Evolutionary conservation across 345 rosid genomes (phyloP).

Genomic region (Xanthoceras sorbifolium): DNA sequence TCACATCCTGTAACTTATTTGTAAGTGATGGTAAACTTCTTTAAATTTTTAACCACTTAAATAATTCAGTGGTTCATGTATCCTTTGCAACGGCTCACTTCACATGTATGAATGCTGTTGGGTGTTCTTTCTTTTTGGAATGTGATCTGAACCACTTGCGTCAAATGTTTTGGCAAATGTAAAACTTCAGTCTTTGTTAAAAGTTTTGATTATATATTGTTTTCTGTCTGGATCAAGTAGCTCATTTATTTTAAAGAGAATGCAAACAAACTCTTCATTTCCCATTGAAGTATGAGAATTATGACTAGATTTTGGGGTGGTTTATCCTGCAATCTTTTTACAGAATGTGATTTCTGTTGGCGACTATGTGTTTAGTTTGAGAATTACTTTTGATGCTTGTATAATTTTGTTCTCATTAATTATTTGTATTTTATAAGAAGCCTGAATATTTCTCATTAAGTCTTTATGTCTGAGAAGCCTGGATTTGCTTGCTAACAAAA

Average conservation of each 20-base stretch:
- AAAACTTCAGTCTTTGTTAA: neutral
- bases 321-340: neutral
- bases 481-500: neutral
- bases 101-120: neutral
- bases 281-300: neutral
- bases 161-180: neutral
- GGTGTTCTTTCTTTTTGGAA: neutral
- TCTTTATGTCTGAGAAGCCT: neutral
- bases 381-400: neutral
- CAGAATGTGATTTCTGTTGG: neutral
- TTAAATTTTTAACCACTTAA: neutral
- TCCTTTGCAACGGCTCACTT: neutral
- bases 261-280: neutral
- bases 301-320: neutral
- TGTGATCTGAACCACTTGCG: neutral
- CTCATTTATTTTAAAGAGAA: neutral
- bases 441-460: neutral
- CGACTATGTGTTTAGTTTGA: neutral
- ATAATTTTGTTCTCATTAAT: neutral
- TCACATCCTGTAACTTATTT: neutral
- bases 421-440: neutral
- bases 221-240: neutral
- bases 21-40: neutral
- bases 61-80: neutral
- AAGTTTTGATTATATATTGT: neutral